Conservation (phyloP, 805 yeast genomes). For the Lipomyces spencermartinsiae region DNA sequence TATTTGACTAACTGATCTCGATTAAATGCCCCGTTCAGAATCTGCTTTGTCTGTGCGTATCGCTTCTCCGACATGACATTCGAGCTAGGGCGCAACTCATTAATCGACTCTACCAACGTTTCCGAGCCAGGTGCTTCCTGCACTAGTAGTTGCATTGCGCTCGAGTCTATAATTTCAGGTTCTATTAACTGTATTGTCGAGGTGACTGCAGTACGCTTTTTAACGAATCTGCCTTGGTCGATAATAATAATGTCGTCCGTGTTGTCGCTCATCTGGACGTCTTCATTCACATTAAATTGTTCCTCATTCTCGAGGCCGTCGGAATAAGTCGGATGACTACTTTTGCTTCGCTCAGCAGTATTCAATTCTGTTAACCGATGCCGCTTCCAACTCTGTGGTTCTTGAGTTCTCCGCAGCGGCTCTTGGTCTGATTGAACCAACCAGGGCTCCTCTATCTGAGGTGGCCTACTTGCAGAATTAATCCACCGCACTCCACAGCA, state of each 20-base stretch:
- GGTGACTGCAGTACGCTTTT: background rate
- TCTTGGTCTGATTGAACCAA: background rate
- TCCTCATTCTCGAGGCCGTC: background rate
- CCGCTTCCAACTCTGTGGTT: background rate
- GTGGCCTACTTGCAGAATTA: background rate
- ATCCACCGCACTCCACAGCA: background rate
- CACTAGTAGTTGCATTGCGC: slow-evolving; percentile 3
- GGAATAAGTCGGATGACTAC: background rate
- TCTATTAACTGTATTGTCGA: background rate
- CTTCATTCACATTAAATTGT: slow-evolving; percentile 6
- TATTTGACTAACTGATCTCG: slow-evolving; percentile 18
- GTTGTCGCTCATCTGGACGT: slow-evolving; percentile 5
- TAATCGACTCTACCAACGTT: slow-evolving; percentile 16
- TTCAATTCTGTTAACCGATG: background rate
- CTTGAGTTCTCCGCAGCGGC: background rate
- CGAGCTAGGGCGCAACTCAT: slow-evolving; percentile 18
- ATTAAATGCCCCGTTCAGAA: slow-evolving; percentile 21
- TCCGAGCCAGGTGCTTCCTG: slow-evolving; percentile 7
- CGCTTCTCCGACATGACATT: slow-evolving; percentile 22
- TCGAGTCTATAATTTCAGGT: slow-evolving; percentile 5
- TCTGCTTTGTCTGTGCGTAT: slow-evolving; percentile 11
- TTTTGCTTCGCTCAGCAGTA: background rate
- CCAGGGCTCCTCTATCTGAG: background rate
- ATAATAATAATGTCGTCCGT: slow-evolving; percentile 8
- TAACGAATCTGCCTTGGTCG: slow-evolving; percentile 9